Percentiles rank a stretch among this genome's conserved stretches.
Evolutionary conservation across 2,329 filamentous ascomycete genomes (phyloP).

Genomic region (Phyllosticta citriasiana): DNA sequence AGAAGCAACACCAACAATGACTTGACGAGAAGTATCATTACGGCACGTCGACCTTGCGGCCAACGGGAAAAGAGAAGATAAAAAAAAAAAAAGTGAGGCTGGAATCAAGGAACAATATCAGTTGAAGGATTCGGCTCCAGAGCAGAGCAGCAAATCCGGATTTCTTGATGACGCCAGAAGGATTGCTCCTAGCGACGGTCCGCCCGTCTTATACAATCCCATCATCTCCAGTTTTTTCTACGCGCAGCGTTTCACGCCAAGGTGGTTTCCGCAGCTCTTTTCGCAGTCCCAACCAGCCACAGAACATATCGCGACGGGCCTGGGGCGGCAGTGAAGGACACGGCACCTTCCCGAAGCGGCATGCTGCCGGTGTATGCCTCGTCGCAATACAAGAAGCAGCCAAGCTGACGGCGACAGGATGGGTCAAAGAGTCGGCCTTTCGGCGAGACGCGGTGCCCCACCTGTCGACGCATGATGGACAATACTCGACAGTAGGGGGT

Average conservation of each 20-base stretch:
- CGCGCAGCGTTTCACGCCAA: neutral
- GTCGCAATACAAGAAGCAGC: neutral
- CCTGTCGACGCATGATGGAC: neutral
- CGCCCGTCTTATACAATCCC: neutral
- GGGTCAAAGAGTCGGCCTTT: neutral
- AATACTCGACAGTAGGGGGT: neutral
- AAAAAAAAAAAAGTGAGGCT: neutral
- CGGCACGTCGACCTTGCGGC: neutral
- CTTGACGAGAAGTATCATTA: neutral
- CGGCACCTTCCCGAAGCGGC: neutral
- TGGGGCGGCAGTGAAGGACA: neutral
- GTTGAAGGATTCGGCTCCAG: neutral
- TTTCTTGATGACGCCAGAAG: neutral
- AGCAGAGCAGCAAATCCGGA: neutral
- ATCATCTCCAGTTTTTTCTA: neutral
- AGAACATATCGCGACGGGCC: neutral
- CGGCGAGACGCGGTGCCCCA: neutral
- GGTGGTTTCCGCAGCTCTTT: neutral
- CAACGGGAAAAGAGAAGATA: too few relatives aligned
- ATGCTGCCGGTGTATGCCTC: neutral
- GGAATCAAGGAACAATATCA: neutral
- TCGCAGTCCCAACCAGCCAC: neutral
- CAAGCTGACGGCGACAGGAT: neutral
- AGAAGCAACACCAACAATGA: neutral
- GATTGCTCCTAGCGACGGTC: neutral